Evolutionary conservation across 2,329 filamentous ascomycete genomes (phyloP), one percentile per base, ranked within the genome.

Genomic region (Lachnellula suecica): DNA sequence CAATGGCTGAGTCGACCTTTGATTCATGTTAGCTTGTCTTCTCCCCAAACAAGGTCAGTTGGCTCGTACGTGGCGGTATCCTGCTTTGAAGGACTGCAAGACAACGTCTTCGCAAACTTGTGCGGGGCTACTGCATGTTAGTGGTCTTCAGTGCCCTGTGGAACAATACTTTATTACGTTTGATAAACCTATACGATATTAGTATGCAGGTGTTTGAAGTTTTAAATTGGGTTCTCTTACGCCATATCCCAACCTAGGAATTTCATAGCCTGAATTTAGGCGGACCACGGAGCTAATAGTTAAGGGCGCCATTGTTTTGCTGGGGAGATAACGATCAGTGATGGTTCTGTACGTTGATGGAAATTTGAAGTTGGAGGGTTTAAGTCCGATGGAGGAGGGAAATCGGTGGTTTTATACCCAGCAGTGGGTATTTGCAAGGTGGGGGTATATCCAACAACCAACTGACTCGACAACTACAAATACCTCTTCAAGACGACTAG

Each of bases 191-290:
- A 23, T 40, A 40, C 6, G 47, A 31, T 47, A 27, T 23, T n/a
- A 20, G 41, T 47, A 38, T 54, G 47, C 58, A 53, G 15, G 10
- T 31, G 22, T 43, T n/a, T n/a, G n/a, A n/a, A 19, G 3, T 4
- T 42, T 23, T 5, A 19, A 17, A 44, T 31, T 23, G 24, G 37
- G 23, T 34, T 11, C 10, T 68, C 75, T 66, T 66, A 82, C 77
- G 17, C 81, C 82, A 64, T 78, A 85, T 27, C 82, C 83, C 1
- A 86, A 69, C 7, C 77, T 60, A 8, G 83, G 83, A 38, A 86
- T 85, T 17, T 83, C 77, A 66, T 83, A 76, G 37, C 83, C 82
- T 15, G 82, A 84, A 48, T 78, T 77, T 69, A 85, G 55, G 4
- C 51, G 59, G 25, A 65, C 63, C 48, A 71, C 74, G 46, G 80